Evolutionary conservation across 2,329 filamentous ascomycete species (phyloP), one percentile per base, ranked within the genome.

Genomic region (Penicillium sp.): DNA sequence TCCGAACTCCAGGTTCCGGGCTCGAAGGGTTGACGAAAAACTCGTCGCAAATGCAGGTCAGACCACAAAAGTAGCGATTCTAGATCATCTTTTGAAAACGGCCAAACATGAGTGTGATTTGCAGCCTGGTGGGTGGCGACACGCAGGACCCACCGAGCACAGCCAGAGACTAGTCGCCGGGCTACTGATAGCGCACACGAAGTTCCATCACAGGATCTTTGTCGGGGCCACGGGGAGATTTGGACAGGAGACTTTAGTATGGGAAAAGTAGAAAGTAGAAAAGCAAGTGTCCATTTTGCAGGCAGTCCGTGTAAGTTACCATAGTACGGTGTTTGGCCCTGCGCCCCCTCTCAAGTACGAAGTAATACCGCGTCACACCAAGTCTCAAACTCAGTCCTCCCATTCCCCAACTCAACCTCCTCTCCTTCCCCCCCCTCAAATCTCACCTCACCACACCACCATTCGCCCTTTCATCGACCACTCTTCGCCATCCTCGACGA

Each of bases 301-400:
- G 20, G 20, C 20, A n/a, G n/a, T n/a, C 20, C 20, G 20, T 36
- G 33, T 10, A 18, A 38, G 18, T 36, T 11, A 38, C 14, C n/a
- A 16, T 33, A n/a, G 30, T 11, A 30, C 27, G 27, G 27, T 13
- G 27, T 28, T 36, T 25, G 38, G 11, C 10, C 20, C 38, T 24
- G 42, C 28, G 43, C 51, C 48, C 56, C 57, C 55, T 47, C 46
- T 55, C 48, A 44, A 38, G 35, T 38, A 38, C 35, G 4, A 54
- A 30, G 44, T 55, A 58, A 58, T 58, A 57, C 54, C 47, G 46
- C 50, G 56, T 61, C 53, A 60, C 58, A 58, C 53, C 46, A 48
- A 49, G 47, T 54, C 44, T 53, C 54, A 54, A 59, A 53, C 45
- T 46, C 47, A 48, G 41, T 31, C 53, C 28, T 44, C 31, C 27